phyloP scores from a whole-genome alignment of 1,284 basidiomycete genomes.

The Agaricales sp. region DNA sequence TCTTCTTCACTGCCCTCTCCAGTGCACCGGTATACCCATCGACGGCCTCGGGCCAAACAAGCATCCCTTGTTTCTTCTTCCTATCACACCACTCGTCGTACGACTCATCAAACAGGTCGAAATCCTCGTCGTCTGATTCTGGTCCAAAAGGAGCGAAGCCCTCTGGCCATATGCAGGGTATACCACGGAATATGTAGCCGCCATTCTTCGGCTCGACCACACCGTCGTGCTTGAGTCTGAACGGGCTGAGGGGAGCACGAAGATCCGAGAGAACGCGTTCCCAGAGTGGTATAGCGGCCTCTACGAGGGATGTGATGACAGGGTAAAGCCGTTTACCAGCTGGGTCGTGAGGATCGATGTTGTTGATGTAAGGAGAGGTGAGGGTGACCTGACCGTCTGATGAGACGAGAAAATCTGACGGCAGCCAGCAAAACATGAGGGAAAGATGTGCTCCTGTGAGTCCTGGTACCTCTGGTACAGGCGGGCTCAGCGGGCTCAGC shows the following conservation, averaged over 20 bases:
- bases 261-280: slow-evolving; percentile 18
- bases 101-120: slow-evolving; percentile 7
- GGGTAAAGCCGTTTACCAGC: slow-evolving; percentile 7
- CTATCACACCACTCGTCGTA: slow-evolving; percentile 9
- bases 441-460: slow-evolving; percentile 10
- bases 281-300: slow-evolving; percentile 17
- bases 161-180: not conserved
- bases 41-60: slow-evolving; percentile 11
- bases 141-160: not conserved
- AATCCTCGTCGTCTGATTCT: not conserved
- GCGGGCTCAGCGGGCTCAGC: too few species aligned
- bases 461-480: slow-evolving; percentile 12
- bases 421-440: slow-evolving; percentile 24
- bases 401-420: slow-evolving; percentile 20
- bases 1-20: slow-evolving; percentile 10
- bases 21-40: slow-evolving; percentile 10
- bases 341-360: slow-evolving; percentile 17
- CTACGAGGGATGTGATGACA: slow-evolving; percentile 9
- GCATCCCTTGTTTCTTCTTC: slow-evolving; percentile 11
- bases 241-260: not conserved
- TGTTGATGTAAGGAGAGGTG: slow-evolving; percentile 21
- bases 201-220: not conserved
- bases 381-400: slow-evolving; percentile 6
- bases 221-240: not conserved
- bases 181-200: not conserved